Percentiles rank a stretch among this genome's conserved stretches.
Conservation (phyloP, 208 protist species). For the Trypanosoma boissoni region DNA sequence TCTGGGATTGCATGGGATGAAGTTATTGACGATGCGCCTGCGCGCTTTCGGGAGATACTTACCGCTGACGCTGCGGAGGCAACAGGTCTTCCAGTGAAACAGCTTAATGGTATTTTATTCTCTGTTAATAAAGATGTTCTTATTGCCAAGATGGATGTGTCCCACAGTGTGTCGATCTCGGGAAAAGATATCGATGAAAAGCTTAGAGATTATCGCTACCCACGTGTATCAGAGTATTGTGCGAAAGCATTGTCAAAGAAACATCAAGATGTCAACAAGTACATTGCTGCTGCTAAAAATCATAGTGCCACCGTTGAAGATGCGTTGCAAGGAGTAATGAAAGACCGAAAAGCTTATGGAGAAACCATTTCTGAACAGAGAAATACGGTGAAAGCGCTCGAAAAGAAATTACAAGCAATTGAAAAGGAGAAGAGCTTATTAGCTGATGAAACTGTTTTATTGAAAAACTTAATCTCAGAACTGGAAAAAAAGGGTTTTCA, state of each 20-base stretch:
- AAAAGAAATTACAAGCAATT: neutral
- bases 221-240: conserved; percentile 33
- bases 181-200: conserved; percentile 33
- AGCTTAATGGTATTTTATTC: conserved; percentile 34
- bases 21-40: conserved; percentile 44
- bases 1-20: conserved; percentile 49
- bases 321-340: conserved; percentile 21
- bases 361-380: conserved; percentile 7
- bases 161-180: conserved; percentile 33
- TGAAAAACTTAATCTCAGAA: neutral
- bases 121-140: conserved; percentile 23
- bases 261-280: conserved; percentile 25
- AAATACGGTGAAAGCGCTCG: neutral
- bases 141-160: conserved; percentile 34
- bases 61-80: conserved; percentile 42
- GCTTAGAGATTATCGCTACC: conserved; percentile 41
- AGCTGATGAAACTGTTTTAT: conserved; percentile 1
- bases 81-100: conserved; percentile 35
- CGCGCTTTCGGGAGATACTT: conserved; percentile 40
- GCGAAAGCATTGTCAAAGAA: conserved; percentile 11
- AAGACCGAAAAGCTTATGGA: conserved; percentile 8
- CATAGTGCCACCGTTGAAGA: conserved; percentile 33
- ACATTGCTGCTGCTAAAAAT: conserved; percentile 40
- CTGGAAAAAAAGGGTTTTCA: neutral
- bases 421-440: neutral